phyloP scores from a whole-genome alignment of 805 yeast genomes.

The Kregervanrija fluxuum region DNA sequence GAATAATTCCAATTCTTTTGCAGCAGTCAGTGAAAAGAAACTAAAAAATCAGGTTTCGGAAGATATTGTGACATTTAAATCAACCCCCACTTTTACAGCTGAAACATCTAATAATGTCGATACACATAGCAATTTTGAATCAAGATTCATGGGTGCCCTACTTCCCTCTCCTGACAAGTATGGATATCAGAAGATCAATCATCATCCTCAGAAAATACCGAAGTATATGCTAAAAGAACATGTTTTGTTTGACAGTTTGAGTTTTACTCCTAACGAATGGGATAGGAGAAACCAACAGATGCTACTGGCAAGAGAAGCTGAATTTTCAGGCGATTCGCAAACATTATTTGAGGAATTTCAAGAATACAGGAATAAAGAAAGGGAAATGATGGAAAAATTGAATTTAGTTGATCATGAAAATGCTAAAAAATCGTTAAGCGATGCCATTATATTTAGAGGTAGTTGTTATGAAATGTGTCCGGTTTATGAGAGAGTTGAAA shows the following conservation, averaged over 20 bases:
- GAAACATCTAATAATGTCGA: not conserved
- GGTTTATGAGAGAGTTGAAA: slow-evolving; percentile 77
- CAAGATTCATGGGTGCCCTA: slow-evolving; percentile 26
- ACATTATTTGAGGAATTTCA: slow-evolving; percentile 71
- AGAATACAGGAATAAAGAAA: slow-evolving; percentile 64
- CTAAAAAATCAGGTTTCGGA: no score
- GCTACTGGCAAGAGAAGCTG: slow-evolving; percentile 46
- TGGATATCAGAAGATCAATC: slow-evolving; percentile 22
- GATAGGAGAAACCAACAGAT: slow-evolving; percentile 64
- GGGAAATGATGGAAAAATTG: slow-evolving; percentile 67
- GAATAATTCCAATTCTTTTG: not conserved
- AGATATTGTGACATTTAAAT: slow-evolving; percentile 1
- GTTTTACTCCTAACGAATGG: slow-evolving; percentile 46
- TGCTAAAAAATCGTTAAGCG: slow-evolving; percentile 70
- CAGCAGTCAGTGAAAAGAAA: not conserved
- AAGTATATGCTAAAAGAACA: slow-evolving; percentile 27
- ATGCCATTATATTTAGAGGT: slow-evolving; percentile 84
- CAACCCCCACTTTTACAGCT: not conserved
- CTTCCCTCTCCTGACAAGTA: slow-evolving; percentile 19
- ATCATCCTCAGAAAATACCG: slow-evolving; percentile 18
- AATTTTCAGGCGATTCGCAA: slow-evolving; percentile 46
- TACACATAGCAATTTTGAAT: slow-evolving; percentile 12
- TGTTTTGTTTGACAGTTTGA: slow-evolving; percentile 28
- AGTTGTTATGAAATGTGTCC: slow-evolving; percentile 96
- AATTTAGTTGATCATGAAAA: slow-evolving; percentile 88